phyloP scores from a whole-genome alignment of 2,329 filamentous ascomycete species.

The Gyromitra esculenta region DNA sequence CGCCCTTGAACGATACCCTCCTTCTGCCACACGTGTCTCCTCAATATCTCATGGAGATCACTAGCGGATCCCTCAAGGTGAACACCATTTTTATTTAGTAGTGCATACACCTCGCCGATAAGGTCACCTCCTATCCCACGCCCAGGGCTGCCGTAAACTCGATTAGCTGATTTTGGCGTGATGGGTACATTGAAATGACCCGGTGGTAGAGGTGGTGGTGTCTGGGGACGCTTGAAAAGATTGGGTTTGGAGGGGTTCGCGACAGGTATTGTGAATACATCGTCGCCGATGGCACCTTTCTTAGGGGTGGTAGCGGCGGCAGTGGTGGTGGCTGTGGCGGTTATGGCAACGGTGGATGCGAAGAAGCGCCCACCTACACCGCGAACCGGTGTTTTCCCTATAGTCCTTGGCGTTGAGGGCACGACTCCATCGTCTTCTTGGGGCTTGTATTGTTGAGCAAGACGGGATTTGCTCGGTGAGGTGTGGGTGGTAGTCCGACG shows the following conservation, averaged over 20 bases:
- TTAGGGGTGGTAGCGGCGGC: neutral
- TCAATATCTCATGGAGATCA: slow-evolving; percentile 19
- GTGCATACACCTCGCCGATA: slow-evolving; percentile 24
- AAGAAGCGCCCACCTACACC: neutral
- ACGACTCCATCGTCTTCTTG: neutral
- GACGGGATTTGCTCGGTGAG: slow-evolving; percentile 21
- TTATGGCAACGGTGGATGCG: neutral
- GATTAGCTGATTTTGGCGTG: slow-evolving; percentile 23
- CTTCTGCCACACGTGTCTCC: slow-evolving; percentile 35
- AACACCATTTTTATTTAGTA: slow-evolving; percentile 6
- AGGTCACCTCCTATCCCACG: slow-evolving; percentile 30
- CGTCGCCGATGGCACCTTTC: slow-evolving; percentile 3
- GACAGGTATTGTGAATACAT: slow-evolving; percentile 23
- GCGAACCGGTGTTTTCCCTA: neutral
- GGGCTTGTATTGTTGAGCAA: neutral
- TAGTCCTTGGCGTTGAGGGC: neutral
- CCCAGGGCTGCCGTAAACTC: slow-evolving; percentile 33
- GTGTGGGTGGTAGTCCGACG: slow-evolving; percentile 1
- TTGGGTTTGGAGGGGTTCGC: slow-evolving; percentile 2
- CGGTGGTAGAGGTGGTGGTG: slow-evolving; percentile 14
- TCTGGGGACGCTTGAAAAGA: slow-evolving; percentile 20
- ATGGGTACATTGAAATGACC: neutral
- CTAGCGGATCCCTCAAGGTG: slow-evolving; percentile 14
- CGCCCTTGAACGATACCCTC: slow-evolving; percentile 39
- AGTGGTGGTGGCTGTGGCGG: neutral